Conservation (phyloP, 768 basidiomycete genomes). For the Tulasnella calospora region DNA sequence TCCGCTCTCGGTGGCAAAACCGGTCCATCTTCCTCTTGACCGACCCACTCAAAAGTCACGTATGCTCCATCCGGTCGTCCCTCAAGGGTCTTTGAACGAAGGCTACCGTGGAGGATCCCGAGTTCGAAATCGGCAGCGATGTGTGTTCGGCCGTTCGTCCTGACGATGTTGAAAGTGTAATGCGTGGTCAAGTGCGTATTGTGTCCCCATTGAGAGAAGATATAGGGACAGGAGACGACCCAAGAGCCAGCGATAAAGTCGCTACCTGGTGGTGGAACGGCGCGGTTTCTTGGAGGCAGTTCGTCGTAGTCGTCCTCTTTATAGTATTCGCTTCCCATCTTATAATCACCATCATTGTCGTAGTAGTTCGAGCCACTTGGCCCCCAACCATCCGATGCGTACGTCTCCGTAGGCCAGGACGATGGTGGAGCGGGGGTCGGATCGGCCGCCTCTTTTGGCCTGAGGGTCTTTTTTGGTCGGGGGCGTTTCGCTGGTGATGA, state of each 20-base stretch:
- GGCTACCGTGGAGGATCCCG: not conserved
- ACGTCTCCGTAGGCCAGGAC: not conserved
- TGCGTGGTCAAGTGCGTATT: not conserved
- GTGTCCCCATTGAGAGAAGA: not conserved
- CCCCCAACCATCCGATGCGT: not conserved
- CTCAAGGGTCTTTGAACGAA: constrained; percentile 12
- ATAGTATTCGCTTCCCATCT: not conserved
- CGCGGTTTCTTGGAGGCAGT: not conserved
- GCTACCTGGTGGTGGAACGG: not conserved
- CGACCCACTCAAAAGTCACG: constrained; percentile 21
- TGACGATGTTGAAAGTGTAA: constrained; percentile 16
- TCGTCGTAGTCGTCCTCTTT: not conserved
- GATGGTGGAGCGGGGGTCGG: not conserved
- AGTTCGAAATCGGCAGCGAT: constrained; percentile 19
- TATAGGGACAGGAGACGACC: constrained; percentile 15
- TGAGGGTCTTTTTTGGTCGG: not conserved
- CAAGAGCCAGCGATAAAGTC: constrained; percentile 14
- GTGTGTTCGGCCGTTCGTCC: constrained; percentile 1
- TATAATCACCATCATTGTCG: not conserved
- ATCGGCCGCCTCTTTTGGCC: not conserved
- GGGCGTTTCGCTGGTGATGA: not conserved
- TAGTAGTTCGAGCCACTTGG: not conserved
- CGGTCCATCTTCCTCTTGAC: constrained; percentile 10
- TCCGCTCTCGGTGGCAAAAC: not conserved
- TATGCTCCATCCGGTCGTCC: constrained; percentile 14